phyloP scores from a whole-genome alignment of 2,329 filamentous ascomycete genomes.

The Fusarium aywerte region DNA sequence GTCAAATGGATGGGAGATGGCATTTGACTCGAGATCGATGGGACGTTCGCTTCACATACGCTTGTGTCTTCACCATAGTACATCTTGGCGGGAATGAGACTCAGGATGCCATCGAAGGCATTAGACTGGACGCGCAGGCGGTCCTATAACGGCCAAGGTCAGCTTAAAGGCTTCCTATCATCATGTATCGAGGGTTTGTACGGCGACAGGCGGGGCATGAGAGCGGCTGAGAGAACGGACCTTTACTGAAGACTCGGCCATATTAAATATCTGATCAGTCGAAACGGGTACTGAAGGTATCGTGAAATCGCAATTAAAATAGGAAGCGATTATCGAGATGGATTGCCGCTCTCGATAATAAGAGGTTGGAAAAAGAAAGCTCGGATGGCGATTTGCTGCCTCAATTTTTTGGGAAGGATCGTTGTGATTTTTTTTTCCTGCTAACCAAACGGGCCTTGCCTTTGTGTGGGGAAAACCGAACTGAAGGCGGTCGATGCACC shows the following conservation, averaged over 20 bases:
- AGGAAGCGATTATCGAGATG: neutral
- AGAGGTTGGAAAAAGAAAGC: constrained; percentile 40
- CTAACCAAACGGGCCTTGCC: constrained; percentile 7
- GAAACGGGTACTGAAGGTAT: neutral
- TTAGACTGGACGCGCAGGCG: constrained; percentile 70
- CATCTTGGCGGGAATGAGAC: constrained; percentile 87
- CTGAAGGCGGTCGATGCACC: constrained; percentile 26
- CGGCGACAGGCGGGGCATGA: constrained; percentile 45
- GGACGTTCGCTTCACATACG: constrained; percentile 64
- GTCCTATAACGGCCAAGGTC: constrained; percentile 55
- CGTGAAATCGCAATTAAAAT: neutral
- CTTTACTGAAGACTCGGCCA: constrained; percentile 60
- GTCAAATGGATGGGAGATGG: constrained; percentile 10
- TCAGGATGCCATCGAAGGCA: constrained; percentile 87
- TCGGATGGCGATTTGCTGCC: constrained; percentile 39
- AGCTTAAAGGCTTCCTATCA: constrained; percentile 35
- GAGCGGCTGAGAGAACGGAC: constrained; percentile 51
- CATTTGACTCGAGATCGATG: neutral
- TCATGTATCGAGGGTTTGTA: constrained; percentile 15
- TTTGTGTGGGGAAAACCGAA: constrained; percentile 35
- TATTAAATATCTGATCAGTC: constrained; percentile 38
- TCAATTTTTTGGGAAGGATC: constrained; percentile 33
- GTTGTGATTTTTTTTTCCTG: constrained; percentile 40
- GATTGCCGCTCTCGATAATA: constrained; percentile 13
- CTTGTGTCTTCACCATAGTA: constrained; percentile 89